Conservation (phyloP, 1,139 yeast genomes). For the Candida sojae region DNA sequence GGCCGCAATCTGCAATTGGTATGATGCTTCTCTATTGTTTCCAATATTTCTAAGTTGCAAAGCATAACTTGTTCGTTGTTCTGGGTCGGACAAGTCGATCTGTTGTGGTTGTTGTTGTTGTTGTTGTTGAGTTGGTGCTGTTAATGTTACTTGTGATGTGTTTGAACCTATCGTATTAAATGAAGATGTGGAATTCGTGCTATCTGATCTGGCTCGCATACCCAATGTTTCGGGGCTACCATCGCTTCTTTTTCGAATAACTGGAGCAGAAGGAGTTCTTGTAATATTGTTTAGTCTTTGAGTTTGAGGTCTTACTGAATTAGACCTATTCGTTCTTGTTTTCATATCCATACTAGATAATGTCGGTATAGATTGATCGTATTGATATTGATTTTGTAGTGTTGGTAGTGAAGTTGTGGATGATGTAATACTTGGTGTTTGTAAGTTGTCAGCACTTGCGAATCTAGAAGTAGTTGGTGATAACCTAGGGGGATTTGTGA, state of each 20-base stretch:
- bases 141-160: slow-evolving; percentile 10
- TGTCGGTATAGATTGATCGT: background rate
- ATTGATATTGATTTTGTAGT: background rate
- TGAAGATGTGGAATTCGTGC: background rate
- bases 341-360: background rate
- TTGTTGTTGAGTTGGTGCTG: slow-evolving; percentile 5
- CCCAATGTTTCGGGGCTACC: background rate
- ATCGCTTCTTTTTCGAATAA: background rate
- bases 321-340: slow-evolving; percentile 1
- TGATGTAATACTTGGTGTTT: slow-evolving; percentile 1
- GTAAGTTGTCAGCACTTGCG: background rate
- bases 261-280: slow-evolving; percentile 20
- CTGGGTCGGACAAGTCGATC: slow-evolving; percentile 19
- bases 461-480: background rate
- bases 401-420: slow-evolving; percentile 1
- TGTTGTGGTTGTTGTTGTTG: slow-evolving; percentile 6
- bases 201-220: background rate
- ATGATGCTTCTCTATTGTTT: slow-evolving; percentile 67
- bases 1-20: slow-evolving; percentile 66
- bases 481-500: slow-evolving; percentile 3
- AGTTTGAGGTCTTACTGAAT: slow-evolving; percentile 1
- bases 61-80: slow-evolving; percentile 53
- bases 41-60: slow-evolving; percentile 57
- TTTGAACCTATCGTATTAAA: background rate
- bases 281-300: background rate